Evolutionary conservation across 83 land plant species (phyloP), one percentile per base, ranked within the genome.

Genomic region (Isoetes engelmannii): DNA sequence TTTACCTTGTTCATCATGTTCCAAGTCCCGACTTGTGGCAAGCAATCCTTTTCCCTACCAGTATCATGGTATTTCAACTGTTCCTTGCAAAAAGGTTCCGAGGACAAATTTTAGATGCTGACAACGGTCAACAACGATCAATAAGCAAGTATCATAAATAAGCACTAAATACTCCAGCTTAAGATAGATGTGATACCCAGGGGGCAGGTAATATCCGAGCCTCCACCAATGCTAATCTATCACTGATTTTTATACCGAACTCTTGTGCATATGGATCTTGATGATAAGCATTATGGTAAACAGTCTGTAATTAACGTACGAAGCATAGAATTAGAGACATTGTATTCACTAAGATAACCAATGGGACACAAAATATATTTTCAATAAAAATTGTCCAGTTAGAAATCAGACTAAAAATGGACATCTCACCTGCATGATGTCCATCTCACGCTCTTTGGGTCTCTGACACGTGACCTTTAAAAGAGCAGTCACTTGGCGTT

Each of bases 1-100:
- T 3, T 64, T 64, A 44, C 67, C 67, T 64, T 64, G 67, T 64
- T 64, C 67, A 64, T 64, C 67, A 64, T 64, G 17, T 64, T 64
- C 67, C 67, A 64, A 13, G 67, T 64, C 17, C 67, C 67, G 17
- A 18, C 67, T 64, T 64, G 67, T 10, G 67, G 67, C 44, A 64
- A 44, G 20, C 62, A 59, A 18, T 59, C 62, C 19, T 59, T 59
- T 18, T 59, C 62, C 19, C 62, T 59, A 12, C 67, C 67, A 1
- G 67, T 64, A 18, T 64, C 67, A 64, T 64, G 67, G 47, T 64
- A 64, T 44, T 64, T 64, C 67, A 64, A 17, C 67, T 64, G 47
- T 41, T 51, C 54, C n/a, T 10, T 51, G n/a, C 12, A 51, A 51
- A 51, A 51, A 51, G 0, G 15, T 51, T 51, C 54, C 12, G 12